Evolutionary conservation across 2,329 filamentous ascomycete genomes (phyloP), one percentile per base, ranked within the genome.

Genomic region (Lasiodiplodia sp.): DNA sequence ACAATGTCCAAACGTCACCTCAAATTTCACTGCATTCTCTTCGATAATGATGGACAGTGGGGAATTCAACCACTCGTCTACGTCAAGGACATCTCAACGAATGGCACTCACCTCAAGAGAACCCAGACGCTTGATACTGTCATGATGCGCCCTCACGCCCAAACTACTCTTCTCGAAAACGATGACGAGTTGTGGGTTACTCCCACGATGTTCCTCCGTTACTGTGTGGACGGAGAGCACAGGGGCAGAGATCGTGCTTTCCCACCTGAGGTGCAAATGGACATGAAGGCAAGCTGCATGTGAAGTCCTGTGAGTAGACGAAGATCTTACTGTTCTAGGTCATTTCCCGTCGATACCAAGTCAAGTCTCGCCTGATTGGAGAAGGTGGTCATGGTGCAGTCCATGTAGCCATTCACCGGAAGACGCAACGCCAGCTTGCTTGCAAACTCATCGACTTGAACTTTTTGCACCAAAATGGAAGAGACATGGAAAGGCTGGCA

Each of bases 391-490:
- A 83, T 73, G 86, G 86, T 10, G 79, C 79, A 52, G 86, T 91
- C 3, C 83, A 86, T 67, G 79, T 89, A 11, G 87, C 85, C 5
- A 75, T 84, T 2, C 83, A 91, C 18, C 75, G 80, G 28, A 76
- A 76, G 7, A 86, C 85, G 0, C 82, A 83, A 47, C 84, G 83
- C 67, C 91, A 93, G 73, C 71, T 92, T 23, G 90, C 89, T 12
- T 93, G 91, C 81, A 93, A 93, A 73, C 78, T 92, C 10, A 81
- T 92, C 11, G 49, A 62, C 6, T 25, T 63, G 21, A n/a, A 40
- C 1, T 18, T 18, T 64, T 12, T 67, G 25, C 51, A 38, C 12
- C 47, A 55, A 11, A 40, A 53, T 23, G 23, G 16, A 60, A 37
- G 18, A 55, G 25, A 6, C 11, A 18, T 25, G 31, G 65, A 60